phyloP scores from a whole-genome alignment of 345 rosid genomes.

The Aethionema arabicum region DNA sequence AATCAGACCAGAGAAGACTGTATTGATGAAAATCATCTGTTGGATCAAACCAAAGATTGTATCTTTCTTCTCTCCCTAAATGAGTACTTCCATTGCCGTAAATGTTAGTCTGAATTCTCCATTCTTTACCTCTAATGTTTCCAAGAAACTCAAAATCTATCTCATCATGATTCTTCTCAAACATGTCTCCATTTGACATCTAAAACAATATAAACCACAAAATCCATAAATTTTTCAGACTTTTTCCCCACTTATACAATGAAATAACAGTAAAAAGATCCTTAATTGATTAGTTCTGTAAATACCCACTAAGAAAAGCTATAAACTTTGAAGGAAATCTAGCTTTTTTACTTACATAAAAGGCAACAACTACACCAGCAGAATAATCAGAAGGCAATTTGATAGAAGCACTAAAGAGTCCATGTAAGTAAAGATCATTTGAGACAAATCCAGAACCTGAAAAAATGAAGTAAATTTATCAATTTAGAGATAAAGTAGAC shows the following conservation, averaged over 20 bases:
- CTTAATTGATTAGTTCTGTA: background rate
- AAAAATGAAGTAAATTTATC: background rate
- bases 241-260: background rate
- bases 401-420: constrained; percentile 89
- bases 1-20: constrained; percentile 90
- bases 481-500: constrained; percentile 2
- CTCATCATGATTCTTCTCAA: constrained; percentile 94
- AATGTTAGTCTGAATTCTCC: constrained; percentile 98
- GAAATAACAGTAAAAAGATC: background rate
- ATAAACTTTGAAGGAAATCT: constrained; percentile 14
- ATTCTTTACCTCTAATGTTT: constrained; percentile 92
- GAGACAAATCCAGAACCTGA: constrained; percentile 99
- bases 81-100: constrained; percentile 95
- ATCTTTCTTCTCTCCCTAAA: constrained; percentile 92
- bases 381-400: constrained; percentile 96
- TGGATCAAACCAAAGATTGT: constrained; percentile 97
- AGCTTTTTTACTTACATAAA: constrained; percentile 63
- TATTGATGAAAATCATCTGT: constrained; percentile 92
- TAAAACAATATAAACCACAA: constrained; percentile 29
- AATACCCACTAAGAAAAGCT: constrained; percentile 4
- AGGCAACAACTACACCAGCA: constrained; percentile 98
- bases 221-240: background rate
- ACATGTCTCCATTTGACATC: constrained; percentile 97
- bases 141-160: constrained; percentile 98
- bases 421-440: constrained; percentile 88